Percentiles rank a stretch among this genome's conserved stretches.
These are phyloP conservation scores for Heracleum sosnowskyi DNA, from an alignment of 129 eudicot species.

Conservation along the genomic window DNA sequence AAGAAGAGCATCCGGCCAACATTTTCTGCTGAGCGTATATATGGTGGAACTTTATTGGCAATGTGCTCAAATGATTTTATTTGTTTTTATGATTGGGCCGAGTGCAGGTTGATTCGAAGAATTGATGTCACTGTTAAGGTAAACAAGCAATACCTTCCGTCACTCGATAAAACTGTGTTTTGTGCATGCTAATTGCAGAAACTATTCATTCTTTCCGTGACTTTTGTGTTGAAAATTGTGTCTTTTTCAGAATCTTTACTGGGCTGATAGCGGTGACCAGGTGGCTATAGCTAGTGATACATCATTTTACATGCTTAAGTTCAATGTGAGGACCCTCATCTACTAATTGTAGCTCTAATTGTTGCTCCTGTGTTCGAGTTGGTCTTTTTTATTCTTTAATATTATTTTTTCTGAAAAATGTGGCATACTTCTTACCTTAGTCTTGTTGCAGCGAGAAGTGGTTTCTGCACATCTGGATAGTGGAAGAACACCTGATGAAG, in stretches of 20 bases:
- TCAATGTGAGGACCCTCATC: constrained; percentile 58
- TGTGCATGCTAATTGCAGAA: background rate
- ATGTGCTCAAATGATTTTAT: constrained; percentile 95
- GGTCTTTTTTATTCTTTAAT: background rate
- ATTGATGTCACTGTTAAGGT: constrained; percentile 94
- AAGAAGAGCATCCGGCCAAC: constrained; percentile 93
- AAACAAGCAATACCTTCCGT: constrained; percentile 15
- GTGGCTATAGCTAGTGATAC: constrained; percentile 92
- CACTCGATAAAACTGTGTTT: background rate
- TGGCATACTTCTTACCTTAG: constrained; percentile 4
- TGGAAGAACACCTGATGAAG: constrained; percentile 86
- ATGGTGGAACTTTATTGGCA: constrained; percentile 81
- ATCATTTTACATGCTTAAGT: constrained; percentile 80
- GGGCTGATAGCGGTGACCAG: constrained; percentile 98
- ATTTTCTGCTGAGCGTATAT: constrained; percentile 83
- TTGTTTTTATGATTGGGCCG: constrained; percentile 98
- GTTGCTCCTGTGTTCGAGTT: background rate
- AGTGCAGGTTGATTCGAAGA: constrained; percentile 82
- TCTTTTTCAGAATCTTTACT: constrained; percentile 69
- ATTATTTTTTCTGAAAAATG: background rate
- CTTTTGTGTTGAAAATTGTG: background rate
- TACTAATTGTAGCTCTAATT: background rate
- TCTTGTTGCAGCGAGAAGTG: constrained; percentile 67
- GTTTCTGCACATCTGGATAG: constrained; percentile 87
- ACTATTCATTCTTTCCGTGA: background rate